A percentile compares a stretch with the other conserved stretches of the same genome.
These are phyloP conservation scores for Rostrohypoxylon terebratum DNA, from an alignment of 495 filamentous ascomycete species.

Conservation along the genomic window DNA sequence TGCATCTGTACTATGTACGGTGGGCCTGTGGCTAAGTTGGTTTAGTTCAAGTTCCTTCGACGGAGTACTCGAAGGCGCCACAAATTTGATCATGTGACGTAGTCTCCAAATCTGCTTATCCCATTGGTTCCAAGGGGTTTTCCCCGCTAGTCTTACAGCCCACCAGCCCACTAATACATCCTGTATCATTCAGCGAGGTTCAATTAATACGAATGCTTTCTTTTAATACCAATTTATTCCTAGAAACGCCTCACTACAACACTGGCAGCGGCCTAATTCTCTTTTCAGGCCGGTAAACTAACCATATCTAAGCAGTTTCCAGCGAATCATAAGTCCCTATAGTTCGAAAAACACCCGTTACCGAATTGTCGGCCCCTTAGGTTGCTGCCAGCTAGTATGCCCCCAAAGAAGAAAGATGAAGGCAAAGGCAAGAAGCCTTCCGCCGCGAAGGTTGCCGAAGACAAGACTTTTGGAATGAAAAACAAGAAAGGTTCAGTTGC, in stretches of 20 bases:
- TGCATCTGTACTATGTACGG: neutral
- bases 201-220: conserved; percentile 23
- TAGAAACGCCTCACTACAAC: conserved; percentile 10
- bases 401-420: conserved; percentile 87
- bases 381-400: conserved; percentile 70
- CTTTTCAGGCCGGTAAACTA: neutral
- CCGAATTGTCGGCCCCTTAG: neutral
- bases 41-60: neutral
- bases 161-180: conserved; percentile 27
- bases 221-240: conserved; percentile 10
- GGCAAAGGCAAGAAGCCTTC: conserved; percentile 71
- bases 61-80: neutral
- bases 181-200: conserved; percentile 17
- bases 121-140: conserved; percentile 15
- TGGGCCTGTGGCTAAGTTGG: conserved; percentile 22
- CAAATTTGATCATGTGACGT: conserved; percentile 27
- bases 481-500: conserved; percentile 96
- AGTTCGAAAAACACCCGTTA: neutral
- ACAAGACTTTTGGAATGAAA: conserved; percentile 99
- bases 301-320: neutral
- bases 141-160: conserved; percentile 39
- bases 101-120: conserved; percentile 7
- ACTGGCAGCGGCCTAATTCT: neutral
- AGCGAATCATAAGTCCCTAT: neutral
- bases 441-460: conserved; percentile 76